phyloP scores from a whole-genome alignment of 2,329 filamentous ascomycete genomes.

The Ophiostoma himal-ulmi region DNA sequence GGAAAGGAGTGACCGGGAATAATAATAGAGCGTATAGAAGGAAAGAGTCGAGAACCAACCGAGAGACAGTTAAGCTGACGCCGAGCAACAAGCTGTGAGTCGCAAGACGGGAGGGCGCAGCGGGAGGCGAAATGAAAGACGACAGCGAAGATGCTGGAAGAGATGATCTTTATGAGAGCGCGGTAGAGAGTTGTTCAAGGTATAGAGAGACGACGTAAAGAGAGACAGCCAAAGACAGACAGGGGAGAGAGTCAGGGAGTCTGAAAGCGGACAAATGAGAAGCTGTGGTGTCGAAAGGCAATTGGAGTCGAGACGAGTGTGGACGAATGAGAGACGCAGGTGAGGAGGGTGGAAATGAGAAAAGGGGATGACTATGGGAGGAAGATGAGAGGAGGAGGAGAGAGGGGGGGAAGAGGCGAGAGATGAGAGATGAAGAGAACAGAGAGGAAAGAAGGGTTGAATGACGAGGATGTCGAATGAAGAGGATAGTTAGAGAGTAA shows the following conservation, averaged over 20 bases:
- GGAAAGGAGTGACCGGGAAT: not conserved
- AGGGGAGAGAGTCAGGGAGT: not conserved
- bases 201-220: not conserved
- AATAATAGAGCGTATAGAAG: not conserved
- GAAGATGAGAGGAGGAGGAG: not conserved
- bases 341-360: not conserved
- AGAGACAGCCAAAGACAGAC: not conserved
- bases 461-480: slow-evolving; percentile 6
- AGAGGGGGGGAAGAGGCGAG: not conserved
- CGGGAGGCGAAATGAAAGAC: not conserved
- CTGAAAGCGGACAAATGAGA: not conserved
- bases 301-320: not conserved
- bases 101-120: not conserved
- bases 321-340: slow-evolving; percentile 7
- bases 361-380: not conserved
- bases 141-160: not conserved
- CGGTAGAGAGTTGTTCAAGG: not conserved
- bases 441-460: not conserved
- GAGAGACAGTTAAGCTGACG: not conserved
- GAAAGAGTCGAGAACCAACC: not conserved
- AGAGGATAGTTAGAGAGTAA: not conserved
- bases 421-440: not conserved
- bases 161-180: not conserved
- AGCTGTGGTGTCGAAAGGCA: not conserved
- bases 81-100: not conserved